phyloP scores from a whole-genome alignment of 371 early-diverging fungal genomes.

The Mucor irregularis region DNA sequence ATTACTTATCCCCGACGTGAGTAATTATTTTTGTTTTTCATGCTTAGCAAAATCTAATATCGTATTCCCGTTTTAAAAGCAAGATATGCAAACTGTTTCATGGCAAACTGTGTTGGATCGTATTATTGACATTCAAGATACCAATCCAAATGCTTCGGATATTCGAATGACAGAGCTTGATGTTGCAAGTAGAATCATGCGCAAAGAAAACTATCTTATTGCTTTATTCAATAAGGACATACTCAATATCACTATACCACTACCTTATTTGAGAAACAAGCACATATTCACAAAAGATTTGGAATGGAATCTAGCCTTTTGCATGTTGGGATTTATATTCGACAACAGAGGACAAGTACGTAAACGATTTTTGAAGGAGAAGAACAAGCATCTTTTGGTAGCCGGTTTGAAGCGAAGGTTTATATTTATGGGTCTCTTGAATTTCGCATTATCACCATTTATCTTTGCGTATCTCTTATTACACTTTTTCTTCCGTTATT shows the following conservation, averaged over 20 bases:
- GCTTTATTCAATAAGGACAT: slow-evolving; percentile 93
- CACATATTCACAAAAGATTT: slow-evolving; percentile 80
- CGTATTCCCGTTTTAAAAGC: slow-evolving; percentile 29
- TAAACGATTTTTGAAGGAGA: slow-evolving; percentile 73
- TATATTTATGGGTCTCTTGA: slow-evolving; percentile 83
- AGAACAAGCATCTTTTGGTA: slow-evolving; percentile 60
- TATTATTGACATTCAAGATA: slow-evolving; percentile 72
- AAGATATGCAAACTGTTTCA: slow-evolving; percentile 76
- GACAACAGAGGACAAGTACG: slow-evolving; percentile 82
- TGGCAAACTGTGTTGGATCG: slow-evolving; percentile 78
- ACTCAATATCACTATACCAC: slow-evolving; percentile 74
- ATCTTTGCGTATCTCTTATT: slow-evolving; percentile 81
- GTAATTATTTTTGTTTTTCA: background rate
- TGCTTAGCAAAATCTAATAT: background rate
- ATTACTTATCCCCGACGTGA: slow-evolving; percentile 81
- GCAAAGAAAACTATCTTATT: slow-evolving; percentile 96
- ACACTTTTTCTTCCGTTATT: slow-evolving; percentile 91
- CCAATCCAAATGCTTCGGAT: slow-evolving; percentile 63
- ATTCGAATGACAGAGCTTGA: slow-evolving; percentile 81
- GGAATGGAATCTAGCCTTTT: slow-evolving; percentile 91
- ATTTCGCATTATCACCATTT: slow-evolving; percentile 86
- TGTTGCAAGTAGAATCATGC: slow-evolving; percentile 92
- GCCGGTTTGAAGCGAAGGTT: slow-evolving; percentile 81
- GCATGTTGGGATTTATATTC: slow-evolving; percentile 84
- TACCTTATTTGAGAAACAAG: slow-evolving; percentile 45